Percentiles rank a stretch among this genome's conserved stretches.
These are phyloP conservation scores for Kwoniella dendrophila DNA, from an alignment of 768 basidiomycete genomes.

Conservation along the genomic window DNA sequence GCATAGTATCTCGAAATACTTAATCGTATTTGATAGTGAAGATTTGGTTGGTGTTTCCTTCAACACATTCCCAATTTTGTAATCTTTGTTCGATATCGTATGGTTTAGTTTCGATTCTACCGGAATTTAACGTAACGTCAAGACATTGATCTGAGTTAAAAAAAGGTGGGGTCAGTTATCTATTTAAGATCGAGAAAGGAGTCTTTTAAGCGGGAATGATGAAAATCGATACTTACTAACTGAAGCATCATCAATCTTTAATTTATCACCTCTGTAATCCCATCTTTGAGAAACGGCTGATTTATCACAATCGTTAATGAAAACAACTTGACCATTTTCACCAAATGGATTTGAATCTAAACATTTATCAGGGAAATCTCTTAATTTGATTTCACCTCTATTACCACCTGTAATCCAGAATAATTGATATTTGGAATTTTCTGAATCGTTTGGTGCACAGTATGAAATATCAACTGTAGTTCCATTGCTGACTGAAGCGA, in stretches of 20 bases:
- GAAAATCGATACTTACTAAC: background rate
- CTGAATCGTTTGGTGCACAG: conserved; percentile 17
- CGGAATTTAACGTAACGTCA: conserved; percentile 4
- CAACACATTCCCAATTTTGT: conserved; percentile 20
- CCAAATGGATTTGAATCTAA: conserved; percentile 12
- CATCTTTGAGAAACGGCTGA: conserved; percentile 12
- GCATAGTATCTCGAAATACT: no score
- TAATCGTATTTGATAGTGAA: conserved; percentile 15
- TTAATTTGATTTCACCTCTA: conserved; percentile 7
- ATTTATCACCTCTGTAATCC: conserved; percentile 17
- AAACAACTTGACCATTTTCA: conserved; percentile 12
- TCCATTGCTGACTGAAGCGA: conserved; percentile 4
- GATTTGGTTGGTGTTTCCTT: conserved; percentile 14
- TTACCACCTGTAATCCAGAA: conserved; percentile 10
- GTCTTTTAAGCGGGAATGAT: no score
- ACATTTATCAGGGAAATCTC: conserved; percentile 6
- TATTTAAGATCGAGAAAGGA: no score
- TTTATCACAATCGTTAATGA: conserved; percentile 9
- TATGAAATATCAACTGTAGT: conserved; percentile 19
- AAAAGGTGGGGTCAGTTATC: background rate
- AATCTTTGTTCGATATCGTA: conserved; percentile 12
- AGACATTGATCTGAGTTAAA: conserved; percentile 9
- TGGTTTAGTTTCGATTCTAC: conserved; percentile 1
- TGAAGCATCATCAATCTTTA: conserved; percentile 8
- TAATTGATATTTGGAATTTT: conserved; percentile 6